Base-by-base conservation (phyloP, 352 stramenopile genomes). In the Phytophthora ramorum region DNA sequence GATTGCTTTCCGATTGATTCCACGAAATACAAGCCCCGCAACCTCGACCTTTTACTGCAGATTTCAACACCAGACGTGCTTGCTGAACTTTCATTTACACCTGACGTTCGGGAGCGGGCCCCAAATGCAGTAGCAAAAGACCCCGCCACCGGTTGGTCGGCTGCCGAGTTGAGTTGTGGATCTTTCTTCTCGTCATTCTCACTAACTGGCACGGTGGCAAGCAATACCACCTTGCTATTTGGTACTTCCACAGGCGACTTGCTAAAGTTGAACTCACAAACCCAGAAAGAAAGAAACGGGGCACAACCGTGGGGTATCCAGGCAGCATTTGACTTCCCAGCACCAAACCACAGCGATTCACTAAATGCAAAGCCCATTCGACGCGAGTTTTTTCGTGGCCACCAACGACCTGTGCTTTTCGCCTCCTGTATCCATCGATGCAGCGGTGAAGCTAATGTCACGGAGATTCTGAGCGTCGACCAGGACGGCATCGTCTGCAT, bases 321-420 rank as follows among this genome's bases (percentile, higher is more conserved):
- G 24, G 80, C 80, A 19, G 34, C 28, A 26, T 84, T 82, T 41
- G 71, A 85, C 26, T 69, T 30, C 0, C 71, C 72, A 35, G 28
- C 43, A 10, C 58, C 48, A 34, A 16, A 51, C 10, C 20, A 47
- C 32, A 30, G 14, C 0, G 43, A 60, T 9, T 19, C 41, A 4
- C 70, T 69, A 6, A 53, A 56, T 7, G 46, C 19, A 7, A 60
- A 38, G 0, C 8, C 14, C 12, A 64, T 79, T 24, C 41, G 40
- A 17, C 78, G 78, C 12, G 80, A 87, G 19, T 71, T 82, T 26
- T 87, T 89, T 20, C 70, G 71, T 32, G 55, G 70, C 1, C 77
- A 89, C 45, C 56, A 38, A 14, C 35, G 66, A 32, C 20, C 59
- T 22, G 60, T 89, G 17, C 38, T 87, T 0, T 87, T 83, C 34